A percentile compares a stretch with the other conserved stretches of the same genome.
Conservation (phyloP, 2,329 filamentous ascomycete genomes). For the Emergomyces orientalis region DNA sequence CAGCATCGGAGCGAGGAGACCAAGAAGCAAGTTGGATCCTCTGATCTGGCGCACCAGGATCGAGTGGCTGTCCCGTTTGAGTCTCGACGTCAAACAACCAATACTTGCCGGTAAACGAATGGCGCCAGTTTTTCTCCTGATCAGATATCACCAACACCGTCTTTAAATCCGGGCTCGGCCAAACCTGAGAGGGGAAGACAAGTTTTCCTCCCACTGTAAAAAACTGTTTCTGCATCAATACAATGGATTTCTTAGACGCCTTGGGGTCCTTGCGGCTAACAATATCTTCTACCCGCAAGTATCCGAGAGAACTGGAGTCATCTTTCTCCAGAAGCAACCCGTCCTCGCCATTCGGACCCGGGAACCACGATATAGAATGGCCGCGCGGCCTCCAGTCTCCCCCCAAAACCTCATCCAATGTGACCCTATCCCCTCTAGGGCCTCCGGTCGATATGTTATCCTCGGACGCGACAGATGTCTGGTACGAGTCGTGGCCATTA, state of each 20-base stretch:
- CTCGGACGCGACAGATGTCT: slow-evolving; percentile 18
- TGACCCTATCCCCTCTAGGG: slow-evolving; percentile 22
- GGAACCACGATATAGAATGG: slow-evolving; percentile 40
- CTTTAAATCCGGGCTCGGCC: slow-evolving; percentile 73
- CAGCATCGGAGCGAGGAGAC: slow-evolving; percentile 76
- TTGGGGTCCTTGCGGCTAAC: slow-evolving; percentile 44
- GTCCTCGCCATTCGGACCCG: slow-evolving; percentile 49
- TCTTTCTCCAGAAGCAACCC: slow-evolving; percentile 69
- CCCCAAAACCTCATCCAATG: slow-evolving; percentile 23
- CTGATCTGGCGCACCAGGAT: slow-evolving; percentile 55
- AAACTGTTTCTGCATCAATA: slow-evolving; percentile 60
- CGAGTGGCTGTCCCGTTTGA: slow-evolving; percentile 66
- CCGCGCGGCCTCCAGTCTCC: slow-evolving; percentile 25
- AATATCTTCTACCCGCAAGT: slow-evolving; percentile 80
- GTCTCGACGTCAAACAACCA: slow-evolving; percentile 85
- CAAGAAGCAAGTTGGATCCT: slow-evolving; percentile 77
- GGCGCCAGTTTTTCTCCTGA: slow-evolving; percentile 68
- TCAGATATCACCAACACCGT: slow-evolving; percentile 77
- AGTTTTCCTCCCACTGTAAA: slow-evolving; percentile 53
- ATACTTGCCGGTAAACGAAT: slow-evolving; percentile 78
- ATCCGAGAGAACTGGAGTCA: slow-evolving; percentile 46
- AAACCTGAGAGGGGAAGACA: slow-evolving; percentile 52
- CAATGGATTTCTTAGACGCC: slow-evolving; percentile 44
- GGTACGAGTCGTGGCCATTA: slow-evolving; percentile 25
- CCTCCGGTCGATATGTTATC: not conserved